Percentiles rank a stretch among this genome's conserved stretches.
Conservation (phyloP, 345 rosid species). For the Acer campestre region DNA sequence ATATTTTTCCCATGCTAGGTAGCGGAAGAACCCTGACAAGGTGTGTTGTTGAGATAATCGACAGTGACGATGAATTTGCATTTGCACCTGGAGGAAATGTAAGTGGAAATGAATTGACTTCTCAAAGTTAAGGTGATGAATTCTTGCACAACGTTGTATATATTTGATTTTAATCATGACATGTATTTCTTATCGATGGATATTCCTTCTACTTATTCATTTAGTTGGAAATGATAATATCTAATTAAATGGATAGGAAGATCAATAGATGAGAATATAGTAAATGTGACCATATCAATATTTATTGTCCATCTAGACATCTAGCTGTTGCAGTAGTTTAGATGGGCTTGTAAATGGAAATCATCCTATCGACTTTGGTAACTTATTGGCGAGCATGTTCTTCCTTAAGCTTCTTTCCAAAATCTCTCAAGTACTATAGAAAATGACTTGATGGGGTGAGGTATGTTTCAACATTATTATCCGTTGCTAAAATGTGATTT, state of each 20-base stretch:
- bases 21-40: slow-evolving; percentile 5
- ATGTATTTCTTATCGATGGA: too few relatives aligned
- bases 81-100: slow-evolving; percentile 5
- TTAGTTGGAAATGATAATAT: too few relatives aligned
- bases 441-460: slow-evolving; percentile 9
- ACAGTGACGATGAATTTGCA: slow-evolving; percentile 35
- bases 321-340: too few relatives aligned
- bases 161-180: too few relatives aligned
- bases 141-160: too few relatives aligned
- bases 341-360: too few relatives aligned
- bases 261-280: too few relatives aligned
- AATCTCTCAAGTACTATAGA: not conserved
- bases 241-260: too few relatives aligned
- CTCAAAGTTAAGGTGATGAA: not conserved
- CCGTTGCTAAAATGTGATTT: not conserved
- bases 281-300: too few relatives aligned
- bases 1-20: slow-evolving; percentile 19
- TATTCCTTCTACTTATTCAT: too few relatives aligned
- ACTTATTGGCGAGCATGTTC: not conserved
- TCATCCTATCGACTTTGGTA: too few relatives aligned
- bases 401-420: not conserved
- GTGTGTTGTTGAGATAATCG: slow-evolving; percentile 29
- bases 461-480: not conserved
- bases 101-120: slow-evolving; percentile 5
- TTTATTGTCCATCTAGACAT: too few relatives aligned